Base-by-base conservation (phyloP, 1,284 basidiomycete genomes). In the Moesziomyces sp. region DNA sequence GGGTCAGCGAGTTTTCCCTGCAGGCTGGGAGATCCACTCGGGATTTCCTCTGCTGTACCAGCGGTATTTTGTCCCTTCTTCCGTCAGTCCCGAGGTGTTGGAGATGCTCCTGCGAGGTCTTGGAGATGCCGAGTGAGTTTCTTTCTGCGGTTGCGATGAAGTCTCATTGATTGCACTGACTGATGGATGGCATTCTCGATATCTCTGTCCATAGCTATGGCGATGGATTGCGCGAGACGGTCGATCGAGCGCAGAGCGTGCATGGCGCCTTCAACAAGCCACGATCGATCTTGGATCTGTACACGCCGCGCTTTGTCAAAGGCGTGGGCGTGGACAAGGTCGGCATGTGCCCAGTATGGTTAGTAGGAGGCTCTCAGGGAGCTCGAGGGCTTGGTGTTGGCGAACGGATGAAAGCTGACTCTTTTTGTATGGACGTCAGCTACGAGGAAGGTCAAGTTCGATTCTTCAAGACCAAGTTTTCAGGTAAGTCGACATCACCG, bases 271-370 rank as follows among this genome's bases (percentile, higher is more conserved):
- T 64, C 55, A 74, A 74, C 48, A 58, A 52, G 59, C 66, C 72
- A 3, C 61, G 63, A 7, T 70, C 66, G 7, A 56, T 70, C 13
- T 24, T 79, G 24, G 76, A 79, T 53, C 72, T 79, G 5, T 79
- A 79, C 59, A 78, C 73, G 16, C 77, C 77, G 1, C 72, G 77
- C 26, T 77, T 64, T 13, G 62, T 68, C 24, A 59, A 58, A 19
- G 68, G 72, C 7, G 52, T 55, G 4, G 58, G 77, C 3, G 43
- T 55, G 5, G 48, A 57, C 18, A 79, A 79, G 38, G 65, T 74
- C 30, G 77, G 74, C 16, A 68, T 79, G 53, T 79, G 77, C 54
- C 69, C 76, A 9, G 46, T 79, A 9, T 79, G 76, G 68, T 71
- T 52, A 62, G 68, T 65, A 18, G 1, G 3, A 48, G 10, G 46